A percentile compares a stretch with the other conserved stretches of the same genome.
Evolutionary conservation across 2,329 filamentous ascomycete species (phyloP).

Genomic region (Curvularia spicifera): DNA sequence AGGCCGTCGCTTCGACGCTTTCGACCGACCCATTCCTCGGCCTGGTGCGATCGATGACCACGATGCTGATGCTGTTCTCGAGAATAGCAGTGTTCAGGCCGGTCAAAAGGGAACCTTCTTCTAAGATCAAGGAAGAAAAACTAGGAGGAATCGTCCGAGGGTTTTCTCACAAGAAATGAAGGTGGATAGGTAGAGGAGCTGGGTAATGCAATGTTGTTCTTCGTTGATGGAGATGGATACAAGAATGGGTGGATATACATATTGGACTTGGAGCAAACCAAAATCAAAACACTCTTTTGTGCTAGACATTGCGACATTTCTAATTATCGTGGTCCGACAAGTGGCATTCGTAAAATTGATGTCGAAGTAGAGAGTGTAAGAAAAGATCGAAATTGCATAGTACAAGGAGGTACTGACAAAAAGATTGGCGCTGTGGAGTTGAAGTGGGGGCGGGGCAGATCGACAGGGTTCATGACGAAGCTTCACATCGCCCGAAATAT

Average conservation of each 20-base stretch:
- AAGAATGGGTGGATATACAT: not conserved
- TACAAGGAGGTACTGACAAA: not conserved
- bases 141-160: too few species aligned
- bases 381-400: not conserved
- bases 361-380: not conserved
- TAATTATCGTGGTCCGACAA: too few species aligned
- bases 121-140: conserved; percentile 12
- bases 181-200: not conserved
- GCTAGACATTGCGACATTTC: too few species aligned
- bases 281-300: not conserved
- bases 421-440: conserved; percentile 3
- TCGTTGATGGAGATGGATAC: too few species aligned
- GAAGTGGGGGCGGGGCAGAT: conserved; percentile 36
- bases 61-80: conserved; percentile 37
- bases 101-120: conserved; percentile 44
- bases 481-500: conserved; percentile 21
- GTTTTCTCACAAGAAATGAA: too few species aligned
- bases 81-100: conserved; percentile 28
- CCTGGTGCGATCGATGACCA: conserved; percentile 30
- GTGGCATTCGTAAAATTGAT: not conserved
- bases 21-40: conserved; percentile 59
- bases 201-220: not conserved
- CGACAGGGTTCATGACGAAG: conserved; percentile 26
- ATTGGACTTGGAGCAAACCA: not conserved
- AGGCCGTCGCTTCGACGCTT: conserved; percentile 69